Conservation (phyloP, 305 asterid genomes). For the Petunia hybrid region DNA sequence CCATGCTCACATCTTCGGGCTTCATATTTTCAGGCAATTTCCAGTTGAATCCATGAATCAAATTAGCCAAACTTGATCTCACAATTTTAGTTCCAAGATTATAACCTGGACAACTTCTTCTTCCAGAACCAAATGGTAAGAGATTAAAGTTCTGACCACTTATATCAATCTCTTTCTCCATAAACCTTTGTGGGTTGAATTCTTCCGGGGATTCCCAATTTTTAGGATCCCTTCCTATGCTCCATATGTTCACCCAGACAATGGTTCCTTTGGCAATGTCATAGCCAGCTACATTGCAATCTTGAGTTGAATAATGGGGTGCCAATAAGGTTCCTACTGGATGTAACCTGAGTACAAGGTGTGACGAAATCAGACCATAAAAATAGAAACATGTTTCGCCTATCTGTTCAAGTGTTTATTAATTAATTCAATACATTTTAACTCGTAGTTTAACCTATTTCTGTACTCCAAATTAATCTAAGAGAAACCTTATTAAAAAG, state of each 20-base stretch:
- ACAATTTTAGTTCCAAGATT: not conserved
- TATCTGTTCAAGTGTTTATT: too few relatives aligned
- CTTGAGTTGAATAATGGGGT: not conserved
- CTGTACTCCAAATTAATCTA: too few relatives aligned
- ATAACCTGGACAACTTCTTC: not conserved
- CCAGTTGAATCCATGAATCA: slow-evolving; percentile 23
- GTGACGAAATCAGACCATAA: too few relatives aligned
- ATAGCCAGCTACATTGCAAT: not conserved
- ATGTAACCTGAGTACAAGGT: not conserved
- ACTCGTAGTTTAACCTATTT: too few relatives aligned
- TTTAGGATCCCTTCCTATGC: too few relatives aligned
- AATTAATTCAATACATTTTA: too few relatives aligned
- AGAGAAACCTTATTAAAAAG: too few relatives aligned
- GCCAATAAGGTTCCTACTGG: not conserved
- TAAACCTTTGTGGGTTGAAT: not conserved
- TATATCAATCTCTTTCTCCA: not conserved
- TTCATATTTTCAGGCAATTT: not conserved
- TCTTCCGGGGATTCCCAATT: not conserved
- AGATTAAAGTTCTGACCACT: not conserved
- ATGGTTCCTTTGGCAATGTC: too few relatives aligned
- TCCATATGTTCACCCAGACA: too few relatives aligned
- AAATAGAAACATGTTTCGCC: too few relatives aligned
- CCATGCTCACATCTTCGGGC: not conserved
- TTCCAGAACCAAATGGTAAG: slow-evolving; percentile 8
- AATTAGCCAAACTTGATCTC: not conserved